Evolutionary conservation across 305 asterid genomes (phyloP).

Genomic region (Nicotiana rustica): DNA sequence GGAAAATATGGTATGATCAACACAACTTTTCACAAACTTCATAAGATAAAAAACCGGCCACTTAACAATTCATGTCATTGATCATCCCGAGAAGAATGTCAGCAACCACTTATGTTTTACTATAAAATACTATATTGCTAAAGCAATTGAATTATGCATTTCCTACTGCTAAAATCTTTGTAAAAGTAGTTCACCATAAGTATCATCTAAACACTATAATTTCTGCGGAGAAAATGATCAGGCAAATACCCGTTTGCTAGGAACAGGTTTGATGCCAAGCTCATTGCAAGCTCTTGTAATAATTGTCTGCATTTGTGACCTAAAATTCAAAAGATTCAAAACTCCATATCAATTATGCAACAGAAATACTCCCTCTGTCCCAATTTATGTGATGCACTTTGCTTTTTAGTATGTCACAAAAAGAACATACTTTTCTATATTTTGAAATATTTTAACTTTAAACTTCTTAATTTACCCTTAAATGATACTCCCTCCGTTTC

Average conservation of each 20-base stretch:
- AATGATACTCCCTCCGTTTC: too few relatives aligned
- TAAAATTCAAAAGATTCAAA: conserved; percentile 43
- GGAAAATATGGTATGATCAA: neutral
- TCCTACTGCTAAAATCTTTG: neutral
- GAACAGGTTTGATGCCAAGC: conserved; percentile 79
- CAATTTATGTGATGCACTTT: too few relatives aligned
- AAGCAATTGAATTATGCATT: neutral
- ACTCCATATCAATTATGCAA: conserved; percentile 20
- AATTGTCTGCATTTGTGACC: conserved; percentile 99
- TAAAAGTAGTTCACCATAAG: neutral
- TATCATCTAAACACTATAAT: neutral
- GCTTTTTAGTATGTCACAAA: too few relatives aligned
- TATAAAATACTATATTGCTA: neutral
- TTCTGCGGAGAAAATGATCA: neutral
- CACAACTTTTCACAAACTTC: neutral
- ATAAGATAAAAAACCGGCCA: neutral
- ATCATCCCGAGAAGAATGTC: neutral
- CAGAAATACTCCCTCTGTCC: neutral
- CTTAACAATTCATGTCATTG: neutral
- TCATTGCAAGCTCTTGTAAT: conserved; percentile 88
- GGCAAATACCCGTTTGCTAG: conserved; percentile 84
- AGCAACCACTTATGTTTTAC: neutral
- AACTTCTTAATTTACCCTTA: too few relatives aligned
- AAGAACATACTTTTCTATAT: too few relatives aligned
- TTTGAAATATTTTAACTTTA: too few relatives aligned